Base-by-base conservation (phyloP, 305 asterid species). In the Coffea humblotiana region DNA sequence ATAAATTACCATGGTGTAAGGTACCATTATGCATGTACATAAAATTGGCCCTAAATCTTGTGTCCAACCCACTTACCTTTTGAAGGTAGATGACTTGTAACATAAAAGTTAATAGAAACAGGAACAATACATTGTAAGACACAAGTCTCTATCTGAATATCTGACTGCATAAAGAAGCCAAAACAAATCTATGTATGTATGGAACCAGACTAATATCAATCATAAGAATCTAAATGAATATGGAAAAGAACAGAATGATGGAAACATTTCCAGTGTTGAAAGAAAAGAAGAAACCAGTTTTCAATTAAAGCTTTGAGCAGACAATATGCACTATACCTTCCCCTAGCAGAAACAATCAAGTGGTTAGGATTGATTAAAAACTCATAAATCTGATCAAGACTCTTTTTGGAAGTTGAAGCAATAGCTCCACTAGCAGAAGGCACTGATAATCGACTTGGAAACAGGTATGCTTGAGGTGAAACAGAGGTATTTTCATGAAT, bases 371-470 rank as follows among this genome's bases (percentile, higher is more conserved):
- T 88, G 67, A 76, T 83, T 84, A 92, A 75, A 78, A 85, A 89
- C 32, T 80, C 82, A 58, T 76, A 71, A 74, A 90, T 79, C 68
- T 69, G 84, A 80, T 82, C 83, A 80, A 73, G 76, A 86, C 85
- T 80, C 76, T 73, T 61, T 80, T 75, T 83, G 79, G 83, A 85
- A 70, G 86, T 88, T 74, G 84, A 85, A 88, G 85, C 72, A 68
- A 92, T 80, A 73, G 84, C 89, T 85, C 90, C 94, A 74, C 88
- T 85, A 43, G 90, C 85, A 76, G 78, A 88, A 68, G 88, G 86
- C 63, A 82, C 87, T 0, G 85, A 58, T 48, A 71, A 49, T 67
- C 47, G 77, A 71, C 90, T 84, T 56, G 91, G 92, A 74, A 88
- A 88, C 32, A 89, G 78, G 76, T 81, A 80, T 61, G 80, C 91